A percentile compares a stretch with the other conserved stretches of the same genome.
Evolutionary conservation across 73 alveolate genomes (phyloP).

Genomic region (Paramecium octaurelia): DNA sequence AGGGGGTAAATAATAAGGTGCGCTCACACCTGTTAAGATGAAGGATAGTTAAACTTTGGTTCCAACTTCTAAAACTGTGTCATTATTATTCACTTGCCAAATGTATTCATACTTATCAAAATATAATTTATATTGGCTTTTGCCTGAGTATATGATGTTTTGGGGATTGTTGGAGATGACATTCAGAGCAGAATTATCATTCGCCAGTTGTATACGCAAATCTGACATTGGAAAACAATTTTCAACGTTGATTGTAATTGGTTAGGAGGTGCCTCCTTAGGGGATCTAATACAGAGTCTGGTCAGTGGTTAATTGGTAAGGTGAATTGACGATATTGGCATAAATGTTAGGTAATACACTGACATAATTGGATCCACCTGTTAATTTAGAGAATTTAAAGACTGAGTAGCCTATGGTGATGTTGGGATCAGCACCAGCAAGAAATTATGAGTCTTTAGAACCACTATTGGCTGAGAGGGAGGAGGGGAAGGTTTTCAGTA

Average conservation of each 20-base stretch:
- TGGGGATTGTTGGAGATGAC: background rate
- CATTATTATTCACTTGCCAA: background rate
- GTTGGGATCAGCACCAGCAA: background rate
- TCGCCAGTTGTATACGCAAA: background rate
- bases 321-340: background rate
- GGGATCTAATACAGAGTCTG: background rate
- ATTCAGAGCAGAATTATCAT: background rate
- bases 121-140: background rate
- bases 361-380: slow-evolving; percentile 1
- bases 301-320: background rate
- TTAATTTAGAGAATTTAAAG: background rate
- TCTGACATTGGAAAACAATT: slow-evolving; percentile 31
- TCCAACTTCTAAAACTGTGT: background rate
- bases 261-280: background rate
- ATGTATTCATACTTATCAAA: background rate
- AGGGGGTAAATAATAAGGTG: background rate
- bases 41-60: background rate
- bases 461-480: background rate
- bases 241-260: background rate
- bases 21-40: background rate
- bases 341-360: slow-evolving; percentile 8
- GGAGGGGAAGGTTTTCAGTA: background rate
- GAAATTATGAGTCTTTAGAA: background rate
- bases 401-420: background rate
- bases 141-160: background rate